Evolutionary conservation across 2,329 filamentous ascomycete genomes (phyloP).

Genomic region (Ophiosphaerella narmari): DNA sequence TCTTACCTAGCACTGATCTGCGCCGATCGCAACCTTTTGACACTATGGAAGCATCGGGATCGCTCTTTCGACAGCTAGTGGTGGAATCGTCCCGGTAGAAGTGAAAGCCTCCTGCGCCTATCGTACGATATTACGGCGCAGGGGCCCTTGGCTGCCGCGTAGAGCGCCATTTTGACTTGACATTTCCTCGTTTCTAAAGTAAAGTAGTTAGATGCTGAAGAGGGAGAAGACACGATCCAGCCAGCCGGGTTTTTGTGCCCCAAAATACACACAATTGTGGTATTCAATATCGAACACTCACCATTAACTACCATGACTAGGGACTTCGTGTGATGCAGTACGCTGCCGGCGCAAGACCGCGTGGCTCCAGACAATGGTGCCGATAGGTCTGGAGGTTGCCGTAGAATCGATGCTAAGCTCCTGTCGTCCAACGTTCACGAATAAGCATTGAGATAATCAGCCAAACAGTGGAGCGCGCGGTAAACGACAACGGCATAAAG

Average conservation of each 20-base stretch:
- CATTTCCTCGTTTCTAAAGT: constrained; percentile 11
- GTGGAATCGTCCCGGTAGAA: constrained; percentile 37
- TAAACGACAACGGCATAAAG: constrained; percentile 22
- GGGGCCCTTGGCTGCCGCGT: constrained; percentile 27
- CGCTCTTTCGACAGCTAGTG: constrained; percentile 21
- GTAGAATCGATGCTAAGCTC: constrained; percentile 17
- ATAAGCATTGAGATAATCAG: constrained; percentile 20
- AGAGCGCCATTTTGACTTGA: constrained; percentile 24
- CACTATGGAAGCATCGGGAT: constrained; percentile 22
- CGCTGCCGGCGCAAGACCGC: neutral
- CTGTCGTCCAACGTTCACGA: constrained; percentile 28
- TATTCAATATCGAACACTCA: neutral
- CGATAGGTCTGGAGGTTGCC: neutral
- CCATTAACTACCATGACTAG: neutral
- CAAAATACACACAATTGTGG: neutral
- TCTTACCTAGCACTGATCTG: constrained; percentile 28
- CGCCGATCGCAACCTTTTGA: constrained; percentile 28
- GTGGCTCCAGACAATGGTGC: constrained; percentile 19
- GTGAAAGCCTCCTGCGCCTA: constrained; percentile 23
- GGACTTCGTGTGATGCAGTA: neutral
- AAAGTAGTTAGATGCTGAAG: constrained; percentile 11
- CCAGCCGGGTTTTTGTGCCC: neutral
- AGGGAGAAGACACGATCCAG: constrained; percentile 4
- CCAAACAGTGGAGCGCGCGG: constrained; percentile 24
- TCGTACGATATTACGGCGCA: constrained; percentile 34